Evolutionary conservation across 2,329 filamentous ascomycete species (phyloP).

Genomic region (Verticillium isaacii): DNA sequence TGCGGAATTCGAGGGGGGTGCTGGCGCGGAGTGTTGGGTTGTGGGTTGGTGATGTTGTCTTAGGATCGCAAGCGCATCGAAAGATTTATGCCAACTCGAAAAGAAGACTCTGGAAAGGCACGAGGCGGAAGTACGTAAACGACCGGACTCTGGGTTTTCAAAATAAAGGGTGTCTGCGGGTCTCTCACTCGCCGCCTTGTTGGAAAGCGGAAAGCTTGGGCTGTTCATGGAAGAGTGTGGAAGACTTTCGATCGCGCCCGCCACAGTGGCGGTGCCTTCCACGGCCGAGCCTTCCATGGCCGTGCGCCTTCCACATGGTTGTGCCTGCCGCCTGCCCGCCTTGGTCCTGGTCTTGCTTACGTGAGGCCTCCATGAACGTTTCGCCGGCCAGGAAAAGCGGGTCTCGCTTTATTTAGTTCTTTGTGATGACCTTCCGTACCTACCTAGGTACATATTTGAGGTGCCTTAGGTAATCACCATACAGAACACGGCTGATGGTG

Average conservation of each 20-base stretch:
- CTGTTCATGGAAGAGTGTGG: constrained; percentile 13
- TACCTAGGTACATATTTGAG: too few species aligned
- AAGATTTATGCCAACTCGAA: neutral
- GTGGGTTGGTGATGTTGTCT: neutral
- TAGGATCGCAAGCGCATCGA: neutral
- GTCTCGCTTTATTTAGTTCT: too few species aligned
- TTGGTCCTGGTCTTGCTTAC: neutral
- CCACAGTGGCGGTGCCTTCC: constrained; percentile 13
- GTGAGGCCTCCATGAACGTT: neutral
- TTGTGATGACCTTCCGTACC: too few species aligned
- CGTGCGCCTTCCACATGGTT: neutral
- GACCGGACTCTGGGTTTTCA: constrained; percentile 13
- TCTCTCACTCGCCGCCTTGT: constrained; percentile 9
- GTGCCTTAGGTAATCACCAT: too few species aligned
- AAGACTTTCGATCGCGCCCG: constrained; percentile 12
- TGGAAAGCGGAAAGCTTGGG: constrained; percentile 1
- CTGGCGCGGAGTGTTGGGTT: neutral
- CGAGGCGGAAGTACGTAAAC: neutral
- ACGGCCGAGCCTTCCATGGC: constrained; percentile 8
- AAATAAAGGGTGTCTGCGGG: constrained; percentile 15
- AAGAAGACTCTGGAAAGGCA: constrained; percentile 3
- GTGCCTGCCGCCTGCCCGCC: neutral
- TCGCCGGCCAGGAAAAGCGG: too few species aligned
- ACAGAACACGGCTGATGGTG: too few species aligned
- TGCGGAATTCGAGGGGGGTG: neutral